Conservation (phyloP, 306 rosid species). For the Prunus campanulata region DNA sequence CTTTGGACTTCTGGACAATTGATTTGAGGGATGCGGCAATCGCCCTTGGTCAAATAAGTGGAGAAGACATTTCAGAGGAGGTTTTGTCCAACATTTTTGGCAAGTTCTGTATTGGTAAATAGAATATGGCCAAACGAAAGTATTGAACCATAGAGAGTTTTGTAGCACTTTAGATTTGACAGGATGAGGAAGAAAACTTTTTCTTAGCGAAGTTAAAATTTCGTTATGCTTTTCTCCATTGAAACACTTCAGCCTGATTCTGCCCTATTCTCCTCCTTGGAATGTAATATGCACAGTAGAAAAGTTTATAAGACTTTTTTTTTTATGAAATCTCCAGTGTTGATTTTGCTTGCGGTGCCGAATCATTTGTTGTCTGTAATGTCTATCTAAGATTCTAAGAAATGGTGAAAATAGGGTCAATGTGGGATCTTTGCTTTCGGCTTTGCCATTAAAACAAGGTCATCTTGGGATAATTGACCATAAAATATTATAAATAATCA, state of each 20-base stretch:
- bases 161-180: background rate
- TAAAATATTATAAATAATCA: background rate
- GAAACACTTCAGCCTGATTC: too few species aligned
- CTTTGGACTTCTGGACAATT: slow-evolving; percentile 93
- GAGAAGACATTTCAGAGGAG: slow-evolving; percentile 94
- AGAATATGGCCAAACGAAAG: background rate
- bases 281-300: background rate
- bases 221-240: background rate
- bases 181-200: background rate
- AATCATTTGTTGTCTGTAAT: background rate
- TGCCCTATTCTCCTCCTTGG: too few species aligned
- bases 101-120: slow-evolving; percentile 89
- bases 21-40: slow-evolving; percentile 86
- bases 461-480: background rate
- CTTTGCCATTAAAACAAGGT: background rate
- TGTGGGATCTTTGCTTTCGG: background rate
- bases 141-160: background rate
- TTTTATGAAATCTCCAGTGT: background rate
- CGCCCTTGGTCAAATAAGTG: slow-evolving; percentile 87
- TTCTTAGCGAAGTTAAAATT: background rate
- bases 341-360: background rate
- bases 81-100: slow-evolving; percentile 81
- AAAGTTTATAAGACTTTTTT: background rate
- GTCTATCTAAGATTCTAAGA: background rate
- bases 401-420: background rate